Percentiles rank a stretch among this genome's conserved stretches.
phyloP scores from a whole-genome alignment of 805 yeast genomes.

The Priceomyces carsonii region DNA sequence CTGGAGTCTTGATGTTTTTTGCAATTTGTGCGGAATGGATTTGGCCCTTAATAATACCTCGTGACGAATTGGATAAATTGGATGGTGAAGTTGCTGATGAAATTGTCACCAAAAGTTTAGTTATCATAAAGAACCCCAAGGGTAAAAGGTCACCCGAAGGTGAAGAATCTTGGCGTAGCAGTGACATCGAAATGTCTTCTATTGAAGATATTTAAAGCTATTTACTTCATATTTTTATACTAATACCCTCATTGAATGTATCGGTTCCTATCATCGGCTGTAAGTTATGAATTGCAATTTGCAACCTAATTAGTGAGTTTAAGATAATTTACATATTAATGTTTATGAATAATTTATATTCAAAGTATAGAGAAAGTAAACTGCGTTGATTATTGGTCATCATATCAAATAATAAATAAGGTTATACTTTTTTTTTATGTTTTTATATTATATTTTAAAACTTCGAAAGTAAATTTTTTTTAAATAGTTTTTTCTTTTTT shows the following conservation, averaged over 20 bases:
- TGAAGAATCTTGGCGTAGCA: background rate
- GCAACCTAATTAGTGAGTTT: background rate
- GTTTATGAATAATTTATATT: slow-evolving; percentile 4
- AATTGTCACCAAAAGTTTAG: slow-evolving; percentile 50
- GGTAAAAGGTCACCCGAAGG: background rate
- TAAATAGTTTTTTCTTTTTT: slow-evolving; percentile 1
- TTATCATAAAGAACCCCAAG: slow-evolving; percentile 11
- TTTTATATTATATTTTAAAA: slow-evolving; percentile 1
- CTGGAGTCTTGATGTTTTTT: slow-evolving; percentile 77
- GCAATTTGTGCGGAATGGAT: slow-evolving; percentile 57
- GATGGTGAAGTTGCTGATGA: slow-evolving; percentile 68
- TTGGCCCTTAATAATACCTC: slow-evolving; percentile 64
- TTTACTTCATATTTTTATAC: too few relatives aligned
- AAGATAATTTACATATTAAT: background rate
- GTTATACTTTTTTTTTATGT: slow-evolving; percentile 3
- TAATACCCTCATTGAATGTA: too few relatives aligned
- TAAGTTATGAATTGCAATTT: too few relatives aligned
- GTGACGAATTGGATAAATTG: slow-evolving; percentile 57
- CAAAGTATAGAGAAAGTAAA: slow-evolving; percentile 4
- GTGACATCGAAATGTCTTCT: slow-evolving; percentile 4
- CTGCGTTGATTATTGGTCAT: slow-evolving; percentile 4
- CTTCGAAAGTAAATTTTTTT: background rate
- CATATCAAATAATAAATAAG: slow-evolving; percentile 5
- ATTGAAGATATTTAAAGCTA: too few relatives aligned
- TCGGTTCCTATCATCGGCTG: too few relatives aligned